Percentiles rank a stretch among this genome's conserved stretches.
phyloP scores from a whole-genome alignment of 1,284 basidiomycete genomes.

The Grifola frondosa region DNA sequence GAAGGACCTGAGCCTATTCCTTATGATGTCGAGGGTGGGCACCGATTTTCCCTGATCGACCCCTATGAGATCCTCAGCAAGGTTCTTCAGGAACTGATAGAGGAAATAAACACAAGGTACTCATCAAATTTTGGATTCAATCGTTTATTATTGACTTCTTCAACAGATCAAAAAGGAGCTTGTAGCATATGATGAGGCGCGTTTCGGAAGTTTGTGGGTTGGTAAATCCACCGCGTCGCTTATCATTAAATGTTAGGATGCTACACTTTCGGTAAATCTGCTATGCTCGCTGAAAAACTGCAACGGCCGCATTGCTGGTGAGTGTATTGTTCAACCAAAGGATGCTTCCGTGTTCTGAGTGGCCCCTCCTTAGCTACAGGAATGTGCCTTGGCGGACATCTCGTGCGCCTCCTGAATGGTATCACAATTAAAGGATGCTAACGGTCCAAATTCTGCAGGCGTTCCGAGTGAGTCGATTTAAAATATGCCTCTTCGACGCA shows the following conservation, averaged over 20 bases:
- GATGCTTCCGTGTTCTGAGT: too few relatives aligned
- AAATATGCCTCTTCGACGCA: neutral
- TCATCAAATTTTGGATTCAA: neutral
- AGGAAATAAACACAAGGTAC: conserved; percentile 88
- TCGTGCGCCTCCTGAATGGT: conserved; percentile 47
- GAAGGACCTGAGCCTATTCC: conserved; percentile 83
- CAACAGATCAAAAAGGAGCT: conserved; percentile 80
- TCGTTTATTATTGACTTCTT: neutral
- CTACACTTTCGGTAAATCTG: conserved; percentile 74
- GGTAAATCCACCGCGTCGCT: neutral
- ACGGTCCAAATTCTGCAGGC: conserved; percentile 38
- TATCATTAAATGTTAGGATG: conserved; percentile 52
- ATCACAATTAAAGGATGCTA: neutral
- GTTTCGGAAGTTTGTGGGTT: too few relatives aligned
- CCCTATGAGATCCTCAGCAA: too few relatives aligned
- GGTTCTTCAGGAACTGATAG: conserved; percentile 63
- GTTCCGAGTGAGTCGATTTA: conserved; percentile 46
- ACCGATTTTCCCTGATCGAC: conserved; percentile 2
- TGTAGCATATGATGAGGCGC: conserved; percentile 81
- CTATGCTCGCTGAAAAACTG: conserved; percentile 74
- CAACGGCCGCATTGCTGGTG: conserved; percentile 85
- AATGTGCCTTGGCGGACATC: conserved; percentile 84
- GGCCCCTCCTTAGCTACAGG: conserved; percentile 61
- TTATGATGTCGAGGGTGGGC: conserved; percentile 78
- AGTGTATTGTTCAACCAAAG: conserved; percentile 23